Percentiles rank a stretch among this genome's conserved stretches.
phyloP scores from a whole-genome alignment of 805 yeast genomes.

The Yarrowia yakushimensis region DNA sequence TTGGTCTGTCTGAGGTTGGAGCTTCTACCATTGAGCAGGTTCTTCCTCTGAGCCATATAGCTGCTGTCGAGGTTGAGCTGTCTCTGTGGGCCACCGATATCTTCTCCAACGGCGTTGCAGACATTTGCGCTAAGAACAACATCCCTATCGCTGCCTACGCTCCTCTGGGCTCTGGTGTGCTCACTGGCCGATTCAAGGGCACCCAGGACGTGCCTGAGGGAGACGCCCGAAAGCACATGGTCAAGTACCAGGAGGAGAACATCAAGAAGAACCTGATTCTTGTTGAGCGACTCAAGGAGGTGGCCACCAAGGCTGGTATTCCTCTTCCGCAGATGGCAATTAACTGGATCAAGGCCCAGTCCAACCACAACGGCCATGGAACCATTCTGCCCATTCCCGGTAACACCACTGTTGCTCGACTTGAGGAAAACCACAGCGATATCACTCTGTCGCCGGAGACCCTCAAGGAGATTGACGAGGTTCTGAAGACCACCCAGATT shows the following conservation, averaged over 20 bases:
- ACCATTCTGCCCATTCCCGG: conserved; percentile 78
- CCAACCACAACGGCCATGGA: conserved; percentile 43
- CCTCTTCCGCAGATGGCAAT: conserved; percentile 67
- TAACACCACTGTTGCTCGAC: conserved; percentile 57
- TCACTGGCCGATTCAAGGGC: conserved; percentile 58
- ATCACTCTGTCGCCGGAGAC: conserved; percentile 53
- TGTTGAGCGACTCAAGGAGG: conserved; percentile 48
- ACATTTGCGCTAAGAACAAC: conserved; percentile 51
- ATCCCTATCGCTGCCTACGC: conserved; percentile 77
- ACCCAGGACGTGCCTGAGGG: conserved; percentile 50
- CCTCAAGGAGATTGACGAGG: conserved; percentile 49
- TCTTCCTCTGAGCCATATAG: conserved; percentile 50
- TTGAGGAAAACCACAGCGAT: conserved; percentile 54
- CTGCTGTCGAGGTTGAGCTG: conserved; percentile 74
- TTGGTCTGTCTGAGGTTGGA: conserved; percentile 71
- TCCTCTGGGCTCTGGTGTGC: conserved; percentile 75
- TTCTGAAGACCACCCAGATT: conserved; percentile 45
- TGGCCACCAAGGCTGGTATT: conserved; percentile 47
- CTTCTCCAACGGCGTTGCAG: conserved; percentile 58
- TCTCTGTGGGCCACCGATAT: conserved; percentile 68
- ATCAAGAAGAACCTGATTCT: conserved; percentile 50
- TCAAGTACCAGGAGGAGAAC: conserved; percentile 59
- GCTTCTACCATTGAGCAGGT: conserved; percentile 62
- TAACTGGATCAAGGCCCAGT: conserved; percentile 56
- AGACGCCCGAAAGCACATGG: conserved; percentile 52